Conservation (phyloP, 257 asterid species). For the Henckelia pumila region DNA sequence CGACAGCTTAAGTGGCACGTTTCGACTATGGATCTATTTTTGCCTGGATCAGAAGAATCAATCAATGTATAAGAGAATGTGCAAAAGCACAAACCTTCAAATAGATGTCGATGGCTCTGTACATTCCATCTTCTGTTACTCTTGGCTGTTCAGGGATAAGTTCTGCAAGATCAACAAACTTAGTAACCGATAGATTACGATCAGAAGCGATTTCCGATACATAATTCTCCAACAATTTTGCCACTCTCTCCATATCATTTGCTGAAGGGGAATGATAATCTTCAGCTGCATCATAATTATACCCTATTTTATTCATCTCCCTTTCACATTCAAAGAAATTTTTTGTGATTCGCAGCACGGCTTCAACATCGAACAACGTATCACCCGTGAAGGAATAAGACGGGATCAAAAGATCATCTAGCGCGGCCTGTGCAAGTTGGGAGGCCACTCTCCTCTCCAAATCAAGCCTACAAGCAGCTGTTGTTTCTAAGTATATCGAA, state of each 20-base stretch:
- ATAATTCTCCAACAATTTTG: slow-evolving; percentile 66
- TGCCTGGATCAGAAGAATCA: background rate
- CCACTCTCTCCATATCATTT: slow-evolving; percentile 49
- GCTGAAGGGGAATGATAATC: slow-evolving; percentile 34
- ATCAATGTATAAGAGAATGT: background rate
- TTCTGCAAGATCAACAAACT: slow-evolving; percentile 56
- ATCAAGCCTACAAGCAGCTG: slow-evolving; percentile 84
- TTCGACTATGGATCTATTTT: background rate
- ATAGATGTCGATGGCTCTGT: slow-evolving; percentile 80
- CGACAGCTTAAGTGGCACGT: background rate
- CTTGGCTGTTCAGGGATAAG: slow-evolving; percentile 66
- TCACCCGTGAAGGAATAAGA: slow-evolving; percentile 67
- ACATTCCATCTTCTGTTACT: slow-evolving; percentile 78
- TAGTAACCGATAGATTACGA: slow-evolving; percentile 51
- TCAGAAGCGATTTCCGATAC: slow-evolving; percentile 73
- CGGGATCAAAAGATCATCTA: slow-evolving; percentile 74
- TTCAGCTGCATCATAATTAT: slow-evolving; percentile 34
- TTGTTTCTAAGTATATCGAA: slow-evolving; percentile 66
- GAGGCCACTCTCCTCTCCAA: slow-evolving; percentile 72
- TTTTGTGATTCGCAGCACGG: slow-evolving; percentile 61
- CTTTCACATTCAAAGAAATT: slow-evolving; percentile 53
- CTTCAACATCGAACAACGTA: slow-evolving; percentile 71
- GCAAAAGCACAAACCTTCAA: slow-evolving; percentile 50
- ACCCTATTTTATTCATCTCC: slow-evolving; percentile 36
- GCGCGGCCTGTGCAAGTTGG: slow-evolving; percentile 77